Evolutionary conservation across 371 early-diverging fungal genomes (phyloP).

Genomic region (Mucor saturninus): DNA sequence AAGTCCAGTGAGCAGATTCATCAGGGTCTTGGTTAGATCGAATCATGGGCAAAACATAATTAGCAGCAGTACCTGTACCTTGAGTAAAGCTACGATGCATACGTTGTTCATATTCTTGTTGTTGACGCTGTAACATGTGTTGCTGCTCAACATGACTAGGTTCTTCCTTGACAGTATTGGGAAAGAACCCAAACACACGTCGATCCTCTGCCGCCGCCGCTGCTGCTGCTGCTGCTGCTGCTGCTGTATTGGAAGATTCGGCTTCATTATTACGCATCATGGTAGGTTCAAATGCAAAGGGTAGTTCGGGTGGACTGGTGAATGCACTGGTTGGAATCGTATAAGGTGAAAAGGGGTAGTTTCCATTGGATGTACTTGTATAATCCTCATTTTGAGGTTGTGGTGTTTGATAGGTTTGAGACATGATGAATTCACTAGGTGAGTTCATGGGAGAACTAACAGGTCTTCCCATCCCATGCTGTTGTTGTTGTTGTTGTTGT

Average conservation of each 20-base stretch:
- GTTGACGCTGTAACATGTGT: constrained; percentile 14
- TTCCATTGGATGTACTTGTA: constrained; percentile 7
- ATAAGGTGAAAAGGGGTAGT: constrained; percentile 24
- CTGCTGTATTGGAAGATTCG: neutral
- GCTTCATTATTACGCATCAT: constrained; percentile 7
- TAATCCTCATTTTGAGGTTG: constrained; percentile 18
- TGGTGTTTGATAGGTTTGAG: constrained; percentile 25
- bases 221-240: too few relatives aligned
- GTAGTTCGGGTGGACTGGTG: constrained; percentile 21
- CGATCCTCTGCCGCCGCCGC: constrained; percentile 1
- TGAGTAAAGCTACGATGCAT: constrained; percentile 23
- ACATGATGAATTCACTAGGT: constrained; percentile 26
- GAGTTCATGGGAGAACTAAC: constrained; percentile 5
- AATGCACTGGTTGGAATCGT: constrained; percentile 24
- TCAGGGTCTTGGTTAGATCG: constrained; percentile 22
- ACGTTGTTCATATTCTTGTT: constrained; percentile 27
- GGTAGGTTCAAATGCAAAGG: constrained; percentile 18
- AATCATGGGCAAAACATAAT: constrained; percentile 31
- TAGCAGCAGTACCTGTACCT: constrained; percentile 4
- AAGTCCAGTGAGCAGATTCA: constrained; percentile 22
- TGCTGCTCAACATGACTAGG: constrained; percentile 21
- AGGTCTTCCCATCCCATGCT: neutral
- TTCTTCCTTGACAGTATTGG: constrained; percentile 20
- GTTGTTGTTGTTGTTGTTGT: neutral
- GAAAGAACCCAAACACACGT: constrained; percentile 1